Conservation (phyloP, 2,329 filamentous ascomycete genomes). For the Claviceps fusiformis region DNA sequence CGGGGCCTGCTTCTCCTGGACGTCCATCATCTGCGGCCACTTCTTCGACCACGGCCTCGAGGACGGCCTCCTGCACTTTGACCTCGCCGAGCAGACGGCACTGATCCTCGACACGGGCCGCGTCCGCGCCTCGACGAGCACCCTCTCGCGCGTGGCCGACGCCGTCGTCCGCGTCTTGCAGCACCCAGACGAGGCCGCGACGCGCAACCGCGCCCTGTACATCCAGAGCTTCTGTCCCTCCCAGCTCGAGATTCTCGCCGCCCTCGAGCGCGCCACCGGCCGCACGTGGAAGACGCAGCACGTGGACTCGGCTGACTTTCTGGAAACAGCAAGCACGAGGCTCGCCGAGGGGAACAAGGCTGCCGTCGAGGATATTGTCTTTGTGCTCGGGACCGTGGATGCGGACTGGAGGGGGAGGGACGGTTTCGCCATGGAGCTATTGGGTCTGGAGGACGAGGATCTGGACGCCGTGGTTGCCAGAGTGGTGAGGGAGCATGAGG, state of each 20-base stretch:
- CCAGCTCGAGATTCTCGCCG: constrained; percentile 32
- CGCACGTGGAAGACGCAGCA: constrained; percentile 21
- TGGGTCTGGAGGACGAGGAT: constrained; percentile 32
- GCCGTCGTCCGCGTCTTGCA: constrained; percentile 35
- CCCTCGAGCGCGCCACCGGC: constrained; percentile 36
- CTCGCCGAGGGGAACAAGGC: constrained; percentile 24
- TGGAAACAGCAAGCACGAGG: constrained; percentile 22
- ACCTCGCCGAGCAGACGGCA: constrained; percentile 27
- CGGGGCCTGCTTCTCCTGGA: constrained; percentile 35
- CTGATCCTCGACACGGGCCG: constrained; percentile 40
- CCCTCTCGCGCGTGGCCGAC: constrained; percentile 32
- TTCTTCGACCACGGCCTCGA: constrained; percentile 37
- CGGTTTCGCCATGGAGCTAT: constrained; percentile 32
- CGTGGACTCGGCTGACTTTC: constrained; percentile 25
- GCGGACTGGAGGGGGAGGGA: constrained; percentile 33
- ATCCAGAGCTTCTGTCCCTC: constrained; percentile 32
- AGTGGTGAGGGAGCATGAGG: constrained; percentile 16
- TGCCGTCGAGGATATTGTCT: constrained; percentile 34
- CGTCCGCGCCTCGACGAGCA: constrained; percentile 32
- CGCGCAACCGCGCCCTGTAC: constrained; percentile 35
- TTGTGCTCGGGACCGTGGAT: constrained; percentile 32
- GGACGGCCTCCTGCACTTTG: constrained; percentile 25
- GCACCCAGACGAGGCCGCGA: constrained; percentile 28
- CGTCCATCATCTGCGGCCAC: constrained; percentile 27
- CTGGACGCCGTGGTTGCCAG: constrained; percentile 26